phyloP scores from a whole-genome alignment of 352 stramenopile genomes.

The Phytophthora hibernalis region DNA sequence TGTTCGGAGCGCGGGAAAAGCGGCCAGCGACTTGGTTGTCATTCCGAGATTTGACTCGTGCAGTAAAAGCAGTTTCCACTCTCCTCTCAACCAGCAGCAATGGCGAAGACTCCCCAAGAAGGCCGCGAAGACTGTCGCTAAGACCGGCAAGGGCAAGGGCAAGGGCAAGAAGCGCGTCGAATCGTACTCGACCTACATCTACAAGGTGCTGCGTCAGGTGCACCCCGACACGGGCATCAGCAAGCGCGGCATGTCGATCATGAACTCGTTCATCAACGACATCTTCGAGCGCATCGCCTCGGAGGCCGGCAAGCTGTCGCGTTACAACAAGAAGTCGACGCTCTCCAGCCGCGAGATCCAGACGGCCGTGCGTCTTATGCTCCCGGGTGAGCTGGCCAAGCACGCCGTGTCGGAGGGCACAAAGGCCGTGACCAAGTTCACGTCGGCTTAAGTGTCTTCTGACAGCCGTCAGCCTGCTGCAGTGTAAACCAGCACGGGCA shows the following conservation, averaged over 20 bases:
- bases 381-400: conserved; percentile 97
- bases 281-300: conserved; percentile 98
- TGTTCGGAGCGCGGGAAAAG: conserved; percentile 29
- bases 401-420: conserved; percentile 97
- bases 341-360: conserved; percentile 97
- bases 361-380: conserved; percentile 96
- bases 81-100: conserved; percentile 44
- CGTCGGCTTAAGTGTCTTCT: conserved; percentile 73
- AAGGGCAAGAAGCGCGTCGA: conserved; percentile 91
- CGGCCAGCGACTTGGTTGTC: conserved; percentile 1
- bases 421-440: conserved; percentile 96
- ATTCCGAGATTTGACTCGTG: conserved; percentile 49
- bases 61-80: conserved; percentile 33
- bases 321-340: conserved; percentile 99
- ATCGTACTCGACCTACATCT: conserved; percentile 93
- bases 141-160: conserved; percentile 84
- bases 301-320: conserved; percentile 95
- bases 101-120: conserved; percentile 98
- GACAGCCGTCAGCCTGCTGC: too few relatives aligned
- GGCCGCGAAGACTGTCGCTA: conserved; percentile 81
- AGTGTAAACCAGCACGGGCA: too few relatives aligned
- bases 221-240: conserved; percentile 97
- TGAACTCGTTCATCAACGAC: conserved; percentile 99
- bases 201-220: conserved; percentile 95
- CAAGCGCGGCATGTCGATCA: conserved; percentile 98